phyloP scores from a whole-genome alignment of 208 protist species.

The Leishmania braziliensis region DNA sequence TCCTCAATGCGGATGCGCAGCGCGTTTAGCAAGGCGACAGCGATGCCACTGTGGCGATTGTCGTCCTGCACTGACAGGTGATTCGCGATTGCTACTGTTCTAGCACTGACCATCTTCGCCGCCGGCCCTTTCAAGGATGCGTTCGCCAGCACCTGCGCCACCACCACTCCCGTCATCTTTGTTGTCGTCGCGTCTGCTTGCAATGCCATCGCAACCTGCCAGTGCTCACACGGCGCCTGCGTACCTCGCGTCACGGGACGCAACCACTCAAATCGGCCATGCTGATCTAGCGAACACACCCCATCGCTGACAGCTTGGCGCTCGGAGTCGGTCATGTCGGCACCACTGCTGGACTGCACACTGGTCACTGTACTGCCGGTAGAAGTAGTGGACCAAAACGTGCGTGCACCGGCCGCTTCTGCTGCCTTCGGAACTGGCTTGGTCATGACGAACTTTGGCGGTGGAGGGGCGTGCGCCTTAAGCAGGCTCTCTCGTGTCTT shows the following conservation, averaged over 20 bases:
- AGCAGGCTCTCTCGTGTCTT: slow-evolving; percentile 54
- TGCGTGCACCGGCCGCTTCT: not conserved
- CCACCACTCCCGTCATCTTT: slow-evolving; percentile 22
- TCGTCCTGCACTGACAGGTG: slow-evolving; percentile 41
- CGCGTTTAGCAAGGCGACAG: slow-evolving; percentile 39
- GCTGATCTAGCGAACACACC: slow-evolving; percentile 20
- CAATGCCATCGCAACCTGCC: slow-evolving; percentile 24
- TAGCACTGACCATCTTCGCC: slow-evolving; percentile 20
- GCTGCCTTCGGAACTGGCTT: slow-evolving; percentile 58
- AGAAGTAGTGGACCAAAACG: slow-evolving; percentile 14
- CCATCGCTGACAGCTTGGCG: slow-evolving; percentile 26
- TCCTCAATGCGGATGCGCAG: slow-evolving; percentile 14
- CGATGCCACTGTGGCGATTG: slow-evolving; percentile 30
- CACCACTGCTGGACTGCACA: slow-evolving; percentile 27
- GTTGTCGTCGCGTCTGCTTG: slow-evolving; percentile 7
- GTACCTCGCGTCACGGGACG: slow-evolving; percentile 26
- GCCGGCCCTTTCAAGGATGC: slow-evolving; percentile 16
- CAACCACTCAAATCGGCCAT: slow-evolving; percentile 32
- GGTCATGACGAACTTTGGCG: slow-evolving; percentile 75
- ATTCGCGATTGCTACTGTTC: slow-evolving; percentile 28
- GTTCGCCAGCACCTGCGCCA: slow-evolving; percentile 23
- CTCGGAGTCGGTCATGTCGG: slow-evolving; percentile 26
- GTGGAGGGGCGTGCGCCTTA: slow-evolving; percentile 47
- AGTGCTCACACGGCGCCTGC: slow-evolving; percentile 15
- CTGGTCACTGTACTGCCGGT: not conserved